Base-by-base conservation (phyloP, 768 basidiomycete species). In the Harrya chromipes region DNA sequence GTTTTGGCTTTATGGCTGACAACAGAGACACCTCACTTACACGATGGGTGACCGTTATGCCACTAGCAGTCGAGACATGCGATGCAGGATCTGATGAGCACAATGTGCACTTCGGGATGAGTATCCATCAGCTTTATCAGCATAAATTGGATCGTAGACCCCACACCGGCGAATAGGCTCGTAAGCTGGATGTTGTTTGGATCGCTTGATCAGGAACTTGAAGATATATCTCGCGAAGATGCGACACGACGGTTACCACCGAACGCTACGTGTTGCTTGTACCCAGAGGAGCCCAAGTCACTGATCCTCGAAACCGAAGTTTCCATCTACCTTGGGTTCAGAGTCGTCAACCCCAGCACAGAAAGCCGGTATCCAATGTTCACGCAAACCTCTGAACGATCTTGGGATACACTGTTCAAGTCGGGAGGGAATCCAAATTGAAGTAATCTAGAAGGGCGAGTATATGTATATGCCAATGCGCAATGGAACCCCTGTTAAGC, bases 221-320 rank as follows among this genome's bases (percentile, higher is more conserved):
- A n/a, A n/a, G n/a, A 23, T 23, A 23, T 23, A 23, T 23, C 23
- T 23, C 23, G 6, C 4, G 23, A 23, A 6, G 23, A 23, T 16
- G 14, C 21, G 37, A 38, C 17, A 14, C 4, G 6, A 26, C 36
- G 0, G 69, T 46, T 59, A 80, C 87, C 87, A 62, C 87, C 87
- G 53, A 89, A 90, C 0, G 72, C 69, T 29, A 65, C 66, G 21
- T 86, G 56, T 89, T 86, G 10, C 77, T 43, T 72, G 78, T 20
- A 89, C 70, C 87, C 87, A 90, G 58, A 77, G 71, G 20, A 90
- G 61, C 0, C 79, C 86, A 29, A 85, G 57, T 87, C 87, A 90
- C 56, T 85, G 85, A 58, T 90, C 88, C 64, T 88, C 88, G 70
- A 90, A 90, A 1, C 87, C 87, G 60, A 84, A 88, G 58, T 90